A percentile compares a stretch with the other conserved stretches of the same genome.
Conservation (phyloP, 148 eudicot genomes). For the Agrostemma githago region DNA sequence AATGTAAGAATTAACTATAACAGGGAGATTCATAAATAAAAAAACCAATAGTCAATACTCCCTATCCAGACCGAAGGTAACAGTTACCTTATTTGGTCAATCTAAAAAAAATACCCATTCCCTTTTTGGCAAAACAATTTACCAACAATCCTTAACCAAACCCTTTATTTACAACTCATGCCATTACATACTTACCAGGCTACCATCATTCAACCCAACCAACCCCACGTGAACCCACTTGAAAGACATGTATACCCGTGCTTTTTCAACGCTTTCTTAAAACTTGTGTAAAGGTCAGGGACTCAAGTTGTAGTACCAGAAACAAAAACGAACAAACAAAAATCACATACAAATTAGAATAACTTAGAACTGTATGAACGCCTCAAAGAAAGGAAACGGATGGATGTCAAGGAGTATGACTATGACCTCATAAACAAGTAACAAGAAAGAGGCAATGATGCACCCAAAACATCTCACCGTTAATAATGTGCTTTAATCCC, state of each 20-base stretch:
- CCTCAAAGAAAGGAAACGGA: not conserved
- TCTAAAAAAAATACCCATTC: too few species aligned
- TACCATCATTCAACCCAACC: too few species aligned
- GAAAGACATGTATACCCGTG: too few species aligned
- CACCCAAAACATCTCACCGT: not conserved
- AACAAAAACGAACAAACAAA: not conserved
- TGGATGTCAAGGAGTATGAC: not conserved
- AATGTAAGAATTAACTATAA: conserved; percentile 26
- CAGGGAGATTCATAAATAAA: not conserved
- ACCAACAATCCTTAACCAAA: too few species aligned
- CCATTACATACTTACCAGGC: too few species aligned
- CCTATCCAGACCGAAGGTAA: too few species aligned
- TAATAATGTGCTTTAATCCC: not conserved
- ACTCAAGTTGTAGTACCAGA: not conserved
- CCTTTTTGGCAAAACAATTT: too few species aligned
- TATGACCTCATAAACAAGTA: not conserved
- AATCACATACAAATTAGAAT: not conserved
- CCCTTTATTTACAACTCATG: too few species aligned
- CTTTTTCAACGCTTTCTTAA: too few species aligned
- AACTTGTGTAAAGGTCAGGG: not conserved
- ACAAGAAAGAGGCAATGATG: not conserved
- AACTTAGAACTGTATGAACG: not conserved
- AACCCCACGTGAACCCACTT: too few species aligned
- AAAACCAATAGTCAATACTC: not conserved
- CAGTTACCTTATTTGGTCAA: too few species aligned